Percentiles rank a stretch among this genome's conserved stretches.
These are phyloP conservation scores for Ophiosphaerella narmari DNA, from an alignment of 2,329 filamentous ascomycete genomes.

Conservation along the genomic window DNA sequence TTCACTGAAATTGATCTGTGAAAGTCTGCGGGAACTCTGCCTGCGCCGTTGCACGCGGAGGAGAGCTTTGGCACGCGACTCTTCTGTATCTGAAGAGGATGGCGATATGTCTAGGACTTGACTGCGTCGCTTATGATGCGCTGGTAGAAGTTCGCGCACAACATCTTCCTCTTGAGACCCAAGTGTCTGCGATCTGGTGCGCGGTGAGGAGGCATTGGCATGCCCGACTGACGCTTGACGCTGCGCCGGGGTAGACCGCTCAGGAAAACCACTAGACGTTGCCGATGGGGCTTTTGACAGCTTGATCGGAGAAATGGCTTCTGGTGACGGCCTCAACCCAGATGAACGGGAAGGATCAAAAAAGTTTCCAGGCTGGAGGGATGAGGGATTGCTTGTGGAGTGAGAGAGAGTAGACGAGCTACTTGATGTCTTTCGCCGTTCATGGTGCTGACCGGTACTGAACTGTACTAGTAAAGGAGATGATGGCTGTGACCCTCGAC, in stretches of 20 bases:
- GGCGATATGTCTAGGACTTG: slow-evolving; percentile 96
- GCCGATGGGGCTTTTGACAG: slow-evolving; percentile 50
- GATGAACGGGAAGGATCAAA: slow-evolving; percentile 71
- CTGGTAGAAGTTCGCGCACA: slow-evolving; percentile 65
- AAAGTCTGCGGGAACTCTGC: slow-evolving; percentile 94
- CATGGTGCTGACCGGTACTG: slow-evolving; percentile 78
- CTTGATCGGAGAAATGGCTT: slow-evolving; percentile 60
- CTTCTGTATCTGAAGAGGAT: slow-evolving; percentile 96
- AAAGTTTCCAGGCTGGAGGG: slow-evolving; percentile 71
- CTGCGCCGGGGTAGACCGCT: slow-evolving; percentile 41
- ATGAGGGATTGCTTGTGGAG: slow-evolving; percentile 64
- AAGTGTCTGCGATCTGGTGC: slow-evolving; percentile 87
- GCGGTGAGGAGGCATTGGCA: slow-evolving; percentile 53
- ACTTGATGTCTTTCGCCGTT: slow-evolving; percentile 90
- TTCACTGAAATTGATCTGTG: slow-evolving; percentile 84
- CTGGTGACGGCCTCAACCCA: slow-evolving; percentile 57
- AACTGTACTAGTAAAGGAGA: slow-evolving; percentile 97
- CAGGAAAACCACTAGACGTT: slow-evolving; percentile 52
- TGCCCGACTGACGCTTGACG: slow-evolving; percentile 36
- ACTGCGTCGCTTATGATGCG: slow-evolving; percentile 86
- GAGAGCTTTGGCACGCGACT: slow-evolving; percentile 85
- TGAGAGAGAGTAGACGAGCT: slow-evolving; percentile 84
- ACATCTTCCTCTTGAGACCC: slow-evolving; percentile 91
- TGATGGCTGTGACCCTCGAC: slow-evolving; percentile 78
- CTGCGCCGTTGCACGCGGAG: slow-evolving; percentile 89